A percentile compares a stretch with the other conserved stretches of the same genome.
Evolutionary conservation across 805 yeast species (phyloP).

Genomic region (Ogataea chonburiensis): DNA sequence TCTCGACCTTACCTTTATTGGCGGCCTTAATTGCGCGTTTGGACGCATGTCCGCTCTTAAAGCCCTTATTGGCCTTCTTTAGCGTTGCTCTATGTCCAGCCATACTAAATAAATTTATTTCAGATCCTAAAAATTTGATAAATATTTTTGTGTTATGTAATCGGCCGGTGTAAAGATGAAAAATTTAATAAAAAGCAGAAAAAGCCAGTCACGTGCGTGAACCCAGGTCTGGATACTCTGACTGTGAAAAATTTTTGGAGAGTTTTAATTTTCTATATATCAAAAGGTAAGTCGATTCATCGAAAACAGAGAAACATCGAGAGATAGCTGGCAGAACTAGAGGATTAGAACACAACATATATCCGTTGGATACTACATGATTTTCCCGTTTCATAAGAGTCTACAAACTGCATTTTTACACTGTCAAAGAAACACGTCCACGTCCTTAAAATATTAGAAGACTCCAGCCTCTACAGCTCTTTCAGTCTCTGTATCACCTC

Average conservation of each 20-base stretch:
- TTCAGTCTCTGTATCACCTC: neutral
- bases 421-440: conserved; percentile 1
- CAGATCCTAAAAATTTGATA: conserved; percentile 13
- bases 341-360: too few species aligned
- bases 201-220: conserved; percentile 11
- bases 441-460: too few species aligned
- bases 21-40: conserved; percentile 82
- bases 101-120: conserved; percentile 36
- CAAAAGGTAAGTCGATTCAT: conserved; percentile 9
- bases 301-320: conserved; percentile 2
- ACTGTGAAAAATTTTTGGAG: conserved; percentile 20
- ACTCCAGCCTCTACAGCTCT: too few species aligned
- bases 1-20: conserved; percentile 86
- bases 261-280: conserved; percentile 12
- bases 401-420: too few species aligned
- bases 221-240: conserved; percentile 11
- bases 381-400: too few species aligned
- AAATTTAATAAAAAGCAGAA: too few species aligned
- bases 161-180: conserved; percentile 7
- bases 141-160: conserved; percentile 9
- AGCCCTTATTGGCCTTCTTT: conserved; percentile 83
- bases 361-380: too few species aligned
- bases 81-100: conserved; percentile 84
- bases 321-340: neutral
- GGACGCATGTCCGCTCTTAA: conserved; percentile 87